phyloP scores from a whole-genome alignment of 2,329 filamentous ascomycete species.

The Chrysosporium queenslandicum region DNA sequence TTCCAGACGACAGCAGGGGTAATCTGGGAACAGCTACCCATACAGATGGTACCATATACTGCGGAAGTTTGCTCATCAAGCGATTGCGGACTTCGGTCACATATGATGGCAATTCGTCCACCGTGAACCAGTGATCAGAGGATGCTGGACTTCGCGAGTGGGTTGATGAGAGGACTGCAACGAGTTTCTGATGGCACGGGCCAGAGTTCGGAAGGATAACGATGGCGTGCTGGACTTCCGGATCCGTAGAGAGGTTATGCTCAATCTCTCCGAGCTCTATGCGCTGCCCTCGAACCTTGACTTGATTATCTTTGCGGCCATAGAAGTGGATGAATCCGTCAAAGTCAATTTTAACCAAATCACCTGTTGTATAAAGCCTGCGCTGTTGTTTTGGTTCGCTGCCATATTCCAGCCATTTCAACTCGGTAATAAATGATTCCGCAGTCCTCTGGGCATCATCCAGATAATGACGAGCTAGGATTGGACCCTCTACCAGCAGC shows the following conservation, averaged over 20 bases:
- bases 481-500: constrained; percentile 32
- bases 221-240: neutral
- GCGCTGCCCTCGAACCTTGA: constrained; percentile 75
- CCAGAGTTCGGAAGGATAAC: neutral
- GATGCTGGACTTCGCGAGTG: neutral
- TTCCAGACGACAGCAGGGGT: neutral
- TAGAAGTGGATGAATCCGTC: constrained; percentile 12
- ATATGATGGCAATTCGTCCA: neutral
- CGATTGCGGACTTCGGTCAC: neutral
- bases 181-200: neutral
- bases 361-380: constrained; percentile 20
- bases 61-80: neutral
- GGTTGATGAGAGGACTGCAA: neutral
- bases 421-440: constrained; percentile 18
- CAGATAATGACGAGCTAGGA: constrained; percentile 31
- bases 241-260: constrained; percentile 27
- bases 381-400: neutral
- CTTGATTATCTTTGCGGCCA: constrained; percentile 43
- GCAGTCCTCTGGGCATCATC: constrained; percentile 18
- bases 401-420: constrained; percentile 15
- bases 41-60: constrained; percentile 36
- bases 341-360: constrained; percentile 19
- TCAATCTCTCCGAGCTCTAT: constrained; percentile 76
- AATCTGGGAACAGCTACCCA: constrained; percentile 22
- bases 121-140: neutral